These are phyloP conservation scores for Lactarius indigo DNA, from an alignment of 768 basidiomycete genomes.

Conservation along the genomic window DNA sequence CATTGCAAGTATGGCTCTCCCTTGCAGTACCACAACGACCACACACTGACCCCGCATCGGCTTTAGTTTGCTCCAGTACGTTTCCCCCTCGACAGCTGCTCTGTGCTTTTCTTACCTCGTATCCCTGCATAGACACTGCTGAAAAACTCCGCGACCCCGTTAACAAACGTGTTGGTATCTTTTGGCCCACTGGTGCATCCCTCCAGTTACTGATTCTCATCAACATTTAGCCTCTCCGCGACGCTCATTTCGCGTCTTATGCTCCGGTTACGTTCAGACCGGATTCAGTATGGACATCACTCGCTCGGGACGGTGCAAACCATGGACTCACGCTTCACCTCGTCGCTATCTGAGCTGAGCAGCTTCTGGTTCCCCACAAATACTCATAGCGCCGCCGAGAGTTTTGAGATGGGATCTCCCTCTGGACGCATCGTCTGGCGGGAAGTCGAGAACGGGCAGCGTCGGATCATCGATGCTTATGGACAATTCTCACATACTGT, in stretches of 20 bases:
- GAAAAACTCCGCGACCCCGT: not conserved
- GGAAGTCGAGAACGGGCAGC: slow-evolving; percentile 27
- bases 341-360: not conserved
- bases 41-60: not conserved
- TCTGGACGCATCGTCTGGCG: not conserved
- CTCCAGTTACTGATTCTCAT: not conserved
- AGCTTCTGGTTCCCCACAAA: not conserved
- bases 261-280: not conserved
- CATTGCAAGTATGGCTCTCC: not conserved
- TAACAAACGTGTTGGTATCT: slow-evolving; percentile 1
- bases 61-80: slow-evolving; percentile 1
- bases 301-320: not conserved
- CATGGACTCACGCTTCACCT: not conserved
- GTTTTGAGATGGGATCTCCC: not conserved
- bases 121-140: not conserved
- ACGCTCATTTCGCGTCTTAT: too few relatives aligned
- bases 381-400: not conserved
- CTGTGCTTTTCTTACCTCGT: not conserved
- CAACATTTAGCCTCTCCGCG: not conserved
- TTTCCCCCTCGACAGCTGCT: not conserved
- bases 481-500: not conserved
- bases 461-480: slow-evolving; percentile 29
- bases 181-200: not conserved
- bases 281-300: not conserved
- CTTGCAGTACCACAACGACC: not conserved